Percentiles rank a stretch among this genome's conserved stretches.
Conservation (phyloP, 495 filamentous ascomycete genomes). For the Penicillium turbatum region DNA sequence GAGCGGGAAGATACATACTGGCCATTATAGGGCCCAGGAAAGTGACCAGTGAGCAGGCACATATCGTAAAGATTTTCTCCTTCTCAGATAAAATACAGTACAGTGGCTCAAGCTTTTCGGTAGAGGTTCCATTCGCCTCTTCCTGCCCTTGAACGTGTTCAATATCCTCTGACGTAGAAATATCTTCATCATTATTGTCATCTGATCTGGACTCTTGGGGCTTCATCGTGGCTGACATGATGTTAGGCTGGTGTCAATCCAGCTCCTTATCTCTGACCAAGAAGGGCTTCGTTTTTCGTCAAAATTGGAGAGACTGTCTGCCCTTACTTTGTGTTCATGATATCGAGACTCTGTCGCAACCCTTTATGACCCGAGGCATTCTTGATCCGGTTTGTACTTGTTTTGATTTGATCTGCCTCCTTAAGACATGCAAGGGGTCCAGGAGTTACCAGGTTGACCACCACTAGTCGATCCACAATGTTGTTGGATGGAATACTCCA, state of each 20-base stretch:
- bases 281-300: no score
- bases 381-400: no score
- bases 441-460: no score
- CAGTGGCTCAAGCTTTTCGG: neutral
- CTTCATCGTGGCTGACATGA: neutral
- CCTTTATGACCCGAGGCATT: no score
- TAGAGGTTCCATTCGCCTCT: neutral
- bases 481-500: no score
- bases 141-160: neutral
- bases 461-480: no score
- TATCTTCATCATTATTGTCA: neutral
- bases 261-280: no score
- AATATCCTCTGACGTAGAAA: neutral
- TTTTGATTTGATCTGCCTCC: no score
- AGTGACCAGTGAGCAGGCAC: neutral
- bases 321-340: no score
- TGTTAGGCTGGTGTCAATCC: neutral
- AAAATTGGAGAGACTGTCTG: no score
- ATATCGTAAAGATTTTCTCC: neutral
- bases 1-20: constrained; percentile 15
- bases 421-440: no score
- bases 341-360: no score
- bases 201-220: neutral
- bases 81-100: neutral
- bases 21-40: neutral